phyloP scores from a whole-genome alignment of 2,329 filamentous ascomycete species.

The Venturia carpophila region DNA sequence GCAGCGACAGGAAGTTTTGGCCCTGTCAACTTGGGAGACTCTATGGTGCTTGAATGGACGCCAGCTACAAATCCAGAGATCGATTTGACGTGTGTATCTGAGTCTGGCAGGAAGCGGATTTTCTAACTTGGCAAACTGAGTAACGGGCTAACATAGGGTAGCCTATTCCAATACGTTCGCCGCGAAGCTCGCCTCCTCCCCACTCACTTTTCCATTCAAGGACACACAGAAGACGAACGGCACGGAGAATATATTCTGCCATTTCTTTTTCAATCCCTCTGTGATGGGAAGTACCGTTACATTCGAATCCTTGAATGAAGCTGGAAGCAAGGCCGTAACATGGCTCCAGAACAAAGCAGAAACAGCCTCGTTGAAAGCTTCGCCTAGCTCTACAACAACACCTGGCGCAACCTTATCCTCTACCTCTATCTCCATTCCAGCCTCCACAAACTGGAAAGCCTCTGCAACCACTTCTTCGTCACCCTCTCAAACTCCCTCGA shows the following conservation, averaged over 20 bases:
- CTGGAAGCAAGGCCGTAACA: background rate
- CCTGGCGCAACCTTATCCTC: background rate
- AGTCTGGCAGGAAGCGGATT: background rate
- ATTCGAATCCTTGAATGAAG: background rate
- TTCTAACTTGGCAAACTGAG: too few relatives aligned
- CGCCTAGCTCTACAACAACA: background rate
- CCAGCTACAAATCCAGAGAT: background rate
- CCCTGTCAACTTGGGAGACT: background rate
- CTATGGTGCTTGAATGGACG: background rate
- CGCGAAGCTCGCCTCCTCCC: slow-evolving; percentile 1
- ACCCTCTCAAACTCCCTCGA: background rate
- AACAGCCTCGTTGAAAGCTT: background rate
- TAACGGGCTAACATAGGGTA: background rate
- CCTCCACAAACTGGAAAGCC: background rate
- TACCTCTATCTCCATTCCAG: background rate
- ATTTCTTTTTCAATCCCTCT: background rate
- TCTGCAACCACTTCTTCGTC: background rate
- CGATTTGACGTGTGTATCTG: background rate
- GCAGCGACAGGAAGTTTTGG: slow-evolving; percentile 9
- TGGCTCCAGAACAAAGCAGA: background rate
- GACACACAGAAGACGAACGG: background rate
- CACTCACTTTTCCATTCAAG: background rate
- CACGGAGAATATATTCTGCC: background rate
- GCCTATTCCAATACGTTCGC: background rate
- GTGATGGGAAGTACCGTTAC: background rate